phyloP scores from a whole-genome alignment of 2,329 filamentous ascomycete species.

The Cladophialophora exuberans region DNA sequence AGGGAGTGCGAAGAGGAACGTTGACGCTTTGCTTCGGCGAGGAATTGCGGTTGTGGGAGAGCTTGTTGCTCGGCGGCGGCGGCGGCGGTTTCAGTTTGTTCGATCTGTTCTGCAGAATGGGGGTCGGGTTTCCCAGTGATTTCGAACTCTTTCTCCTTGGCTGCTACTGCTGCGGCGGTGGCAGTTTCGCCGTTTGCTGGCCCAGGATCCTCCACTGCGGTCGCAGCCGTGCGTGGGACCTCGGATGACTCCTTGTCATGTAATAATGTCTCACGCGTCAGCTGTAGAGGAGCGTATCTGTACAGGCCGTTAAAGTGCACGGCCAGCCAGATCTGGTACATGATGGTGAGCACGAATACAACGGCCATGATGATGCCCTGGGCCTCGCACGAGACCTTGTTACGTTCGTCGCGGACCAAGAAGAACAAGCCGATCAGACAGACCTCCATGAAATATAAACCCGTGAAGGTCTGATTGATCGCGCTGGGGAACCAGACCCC shows the following conservation, averaged over 20 bases:
- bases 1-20: constrained; percentile 4
- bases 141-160: constrained; percentile 10
- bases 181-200: neutral
- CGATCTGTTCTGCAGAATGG: neutral
- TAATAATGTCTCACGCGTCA: constrained; percentile 20
- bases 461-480: constrained; percentile 26
- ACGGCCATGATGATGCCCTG: constrained; percentile 27
- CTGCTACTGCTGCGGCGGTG: constrained; percentile 2
- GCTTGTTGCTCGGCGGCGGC: too few species aligned
- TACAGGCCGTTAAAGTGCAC: constrained; percentile 23
- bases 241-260: constrained; percentile 12
- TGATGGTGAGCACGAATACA: constrained; percentile 18
- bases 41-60: neutral
- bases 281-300: constrained; percentile 26
- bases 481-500: constrained; percentile 24
- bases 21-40: constrained; percentile 12
- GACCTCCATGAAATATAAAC: constrained; percentile 26
- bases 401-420: constrained; percentile 19
- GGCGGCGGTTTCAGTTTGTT: constrained; percentile 7
- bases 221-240: constrained; percentile 8
- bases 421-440: constrained; percentile 28
- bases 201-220: too few species aligned
- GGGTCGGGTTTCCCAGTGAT: neutral
- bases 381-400: constrained; percentile 17
- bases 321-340: constrained; percentile 24